Base-by-base conservation (phyloP, 805 yeast genomes). In the Saturnispora gosingensis region DNA sequence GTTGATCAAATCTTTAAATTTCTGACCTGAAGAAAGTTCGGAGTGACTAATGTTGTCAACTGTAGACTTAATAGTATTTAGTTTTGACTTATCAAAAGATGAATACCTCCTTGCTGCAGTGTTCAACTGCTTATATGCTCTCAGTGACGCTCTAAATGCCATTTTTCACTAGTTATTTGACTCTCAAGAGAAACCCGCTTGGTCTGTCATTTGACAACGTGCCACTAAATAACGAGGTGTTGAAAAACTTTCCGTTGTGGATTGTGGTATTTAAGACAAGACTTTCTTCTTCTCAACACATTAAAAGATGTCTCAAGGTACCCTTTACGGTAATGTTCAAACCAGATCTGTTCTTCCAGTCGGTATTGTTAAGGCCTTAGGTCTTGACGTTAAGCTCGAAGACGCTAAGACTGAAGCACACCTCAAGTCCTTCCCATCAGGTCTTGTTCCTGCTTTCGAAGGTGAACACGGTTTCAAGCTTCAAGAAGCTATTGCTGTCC, bases 391-490 rank as follows among this genome's bases (percentile, higher is more conserved):
- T 65, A 60, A 61, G 40, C 27, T 65, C 42, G 65, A 54, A 27
- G 58, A 54, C 7, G 54, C 46, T 35, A 56, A 55, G 34, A 56
- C 57, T 18, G 59, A 49, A 36, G 73, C 68, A 39, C 73, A 71
- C 62, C 73, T 73, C 51, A 73, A 72, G 53, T 61, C 71, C 62
- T 85, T 85, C 78, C 89, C 91, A 58, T 71, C 81, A 64, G 71
- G 69, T 54, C 80, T 77, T 67, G 70, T 77, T 58, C 93, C 95
- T 64, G 79, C 86, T 56, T 83, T 82, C 59, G 57, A 76, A 63
- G 89, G 86, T 47, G 80, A 81, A 59, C 77, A 82, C 65, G 90
- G 91, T 54, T 80, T 72, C 75, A 83, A 82, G 69, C 73, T 85
- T 65, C 75, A 78, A 54, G 91, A 85, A 75, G 75, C 71, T 53